These are phyloP conservation scores for Penicillium sp. DNA, from an alignment of 2,329 filamentous ascomycete species.

Conservation along the genomic window DNA sequence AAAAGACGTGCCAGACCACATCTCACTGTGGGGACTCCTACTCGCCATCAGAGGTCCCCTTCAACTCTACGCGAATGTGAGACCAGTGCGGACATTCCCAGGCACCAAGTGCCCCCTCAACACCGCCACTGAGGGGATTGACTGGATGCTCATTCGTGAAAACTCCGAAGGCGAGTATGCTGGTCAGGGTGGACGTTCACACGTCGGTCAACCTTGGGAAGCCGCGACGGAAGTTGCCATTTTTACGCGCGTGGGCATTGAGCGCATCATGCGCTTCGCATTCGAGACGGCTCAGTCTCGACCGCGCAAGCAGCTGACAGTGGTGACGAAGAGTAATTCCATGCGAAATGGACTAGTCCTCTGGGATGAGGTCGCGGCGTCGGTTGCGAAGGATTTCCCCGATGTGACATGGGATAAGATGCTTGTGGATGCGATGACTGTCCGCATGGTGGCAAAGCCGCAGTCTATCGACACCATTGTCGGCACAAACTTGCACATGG, in stretches of 20 bases:
- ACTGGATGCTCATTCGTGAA: constrained; percentile 57
- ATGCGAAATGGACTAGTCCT: constrained; percentile 57
- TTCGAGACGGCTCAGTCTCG: constrained; percentile 52
- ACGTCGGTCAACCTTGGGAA: constrained; percentile 53
- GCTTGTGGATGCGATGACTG: constrained; percentile 58
- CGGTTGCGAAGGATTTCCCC: constrained; percentile 49
- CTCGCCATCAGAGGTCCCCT: constrained; percentile 56
- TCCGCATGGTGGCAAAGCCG: constrained; percentile 53
- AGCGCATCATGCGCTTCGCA: constrained; percentile 53
- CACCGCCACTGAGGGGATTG: constrained; percentile 49
- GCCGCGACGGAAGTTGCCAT: constrained; percentile 53
- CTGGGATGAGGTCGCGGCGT: constrained; percentile 54
- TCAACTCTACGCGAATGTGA: constrained; percentile 58
- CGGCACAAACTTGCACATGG: constrained; percentile 57
- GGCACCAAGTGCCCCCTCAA: constrained; percentile 53
- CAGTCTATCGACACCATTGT: constrained; percentile 53
- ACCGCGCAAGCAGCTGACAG: constrained; percentile 50
- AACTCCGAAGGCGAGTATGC: constrained; percentile 58
- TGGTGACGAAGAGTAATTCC: constrained; percentile 57
- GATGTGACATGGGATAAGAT: constrained; percentile 55
- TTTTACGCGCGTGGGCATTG: constrained; percentile 53
- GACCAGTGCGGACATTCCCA: constrained; percentile 50
- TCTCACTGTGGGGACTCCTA: constrained; percentile 57
- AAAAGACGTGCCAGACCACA: constrained; percentile 55
- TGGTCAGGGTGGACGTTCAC: constrained; percentile 54